Base-by-base conservation (phyloP, 1,284 basidiomycete genomes). In the Tremellales sp. region DNA sequence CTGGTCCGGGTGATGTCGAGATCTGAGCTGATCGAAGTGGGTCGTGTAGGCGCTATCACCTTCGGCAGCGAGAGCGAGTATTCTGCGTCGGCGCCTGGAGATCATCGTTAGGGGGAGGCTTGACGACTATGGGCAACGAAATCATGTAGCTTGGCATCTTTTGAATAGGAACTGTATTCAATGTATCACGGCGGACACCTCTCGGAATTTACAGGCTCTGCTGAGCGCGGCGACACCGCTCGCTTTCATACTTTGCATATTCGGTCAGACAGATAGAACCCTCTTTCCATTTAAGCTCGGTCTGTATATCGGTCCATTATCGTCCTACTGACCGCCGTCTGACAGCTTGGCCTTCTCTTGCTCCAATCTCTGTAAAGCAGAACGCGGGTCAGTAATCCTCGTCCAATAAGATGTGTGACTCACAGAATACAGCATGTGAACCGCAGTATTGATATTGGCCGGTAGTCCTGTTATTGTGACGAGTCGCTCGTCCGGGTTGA, bases 381-480 rank as follows among this genome's bases (percentile, higher is more conserved):
- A 53, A 32, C 26, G 5, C 18, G n/a, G n/a, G n/a, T n/a, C n/a
- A n/a, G 34, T 49, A 45, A 45, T 53, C 6, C 50, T 33, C 22
- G 35, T 18, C 34, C 14, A 32, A 29, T 45, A 48, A 31, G 31
- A 19, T 29, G 19, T 22, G 33, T 18, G 37, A 79, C 86, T 51
- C 68, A 89, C 86, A 66, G 89, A 84, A 72, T 97, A 97, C 61
- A 99, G 76, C 60, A 98, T 71, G 60, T 89, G 85, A 24, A 99
- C 91, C 3, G 95, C 95, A 81, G 92, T 88, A 72, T 97, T 92
- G 56, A 99, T 97, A 66, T 94, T 93, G 5, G 82, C 78, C 3
- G 92, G 91, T 60, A 87, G 86, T 7, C 95, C 95, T 12, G 91
- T 94, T 61, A 95, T 95, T 40, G 90, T 91, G 7, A 97, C 91